Evolutionary conservation across 371 early-diverging fungal species (phyloP), one percentile per base, ranked within the genome.

Genomic region (Rhizopus stolonifer): DNA sequence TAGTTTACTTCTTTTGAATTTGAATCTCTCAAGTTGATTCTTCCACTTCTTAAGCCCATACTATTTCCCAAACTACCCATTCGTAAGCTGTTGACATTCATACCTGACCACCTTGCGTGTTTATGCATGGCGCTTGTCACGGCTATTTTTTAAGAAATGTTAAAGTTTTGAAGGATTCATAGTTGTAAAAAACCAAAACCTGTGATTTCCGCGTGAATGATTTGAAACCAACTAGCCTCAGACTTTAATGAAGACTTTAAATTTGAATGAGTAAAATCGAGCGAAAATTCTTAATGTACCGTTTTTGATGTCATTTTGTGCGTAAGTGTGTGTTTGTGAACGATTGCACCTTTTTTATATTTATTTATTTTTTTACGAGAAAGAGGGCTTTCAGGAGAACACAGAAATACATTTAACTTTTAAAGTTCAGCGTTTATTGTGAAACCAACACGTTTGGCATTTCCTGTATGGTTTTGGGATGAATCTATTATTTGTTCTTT

Each of bases 91-190:
- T 67, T 80, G 24, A 82, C 82, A 32, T 79, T 80, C 74, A 81
- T 80, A 24, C 86, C 86, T 40, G 86, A 82, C 91, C 91, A 93
- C 17, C 90, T 85, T 47, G 89, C 85, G 67, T 90, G 89, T 72
- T 87, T 88, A n/a, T 89, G 80, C 91, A 93, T 90, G 33, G 88
- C 85, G 59, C 81, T 84, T 14, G 86, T 86, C 38, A 92, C 91
- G 55, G 78, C 77, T 64, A 21, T 19, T 14, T 38, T 44, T 32
- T 22, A 2, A 19, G 4, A 23, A 24, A 6, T 26, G 26, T 52
- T 22, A 15, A 17, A 42, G 26, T 26, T 15, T 18, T 21, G 19
- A 10, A 36, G 23, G 46, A 17, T 3, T 31, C 11, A 25, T 14
- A 19, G 19, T 43, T 34, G 6, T 34, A 15, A 14, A 36, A 18